phyloP scores from a whole-genome alignment of 768 basidiomycete genomes.

The Boletus huronensis region DNA sequence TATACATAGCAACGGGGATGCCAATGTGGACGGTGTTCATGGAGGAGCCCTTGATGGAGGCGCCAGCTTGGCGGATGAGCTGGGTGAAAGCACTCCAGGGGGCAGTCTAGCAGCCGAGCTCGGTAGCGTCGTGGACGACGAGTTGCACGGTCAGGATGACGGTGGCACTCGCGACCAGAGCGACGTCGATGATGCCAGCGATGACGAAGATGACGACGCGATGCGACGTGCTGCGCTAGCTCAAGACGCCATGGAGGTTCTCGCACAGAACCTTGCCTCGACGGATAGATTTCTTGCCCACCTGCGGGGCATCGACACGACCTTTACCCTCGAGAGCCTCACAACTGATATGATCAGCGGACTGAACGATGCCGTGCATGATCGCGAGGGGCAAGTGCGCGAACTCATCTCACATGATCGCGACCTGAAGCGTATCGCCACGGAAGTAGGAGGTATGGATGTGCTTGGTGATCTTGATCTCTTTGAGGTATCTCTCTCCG shows the following conservation, averaged over 20 bases:
- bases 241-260: slow-evolving; percentile 66
- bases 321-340: slow-evolving; percentile 54
- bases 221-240: slow-evolving; percentile 21
- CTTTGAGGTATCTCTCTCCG: slow-evolving; percentile 41
- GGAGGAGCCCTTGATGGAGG: slow-evolving; percentile 25
- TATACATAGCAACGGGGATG: slow-evolving; percentile 26
- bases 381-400: slow-evolving; percentile 79
- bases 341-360: slow-evolving; percentile 75
- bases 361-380: slow-evolving; percentile 69
- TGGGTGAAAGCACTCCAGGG: slow-evolving; percentile 24
- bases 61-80: slow-evolving; percentile 44
- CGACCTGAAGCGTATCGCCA: slow-evolving; percentile 72
- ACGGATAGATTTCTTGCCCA: slow-evolving; percentile 76
- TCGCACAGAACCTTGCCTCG: slow-evolving; percentile 69
- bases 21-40: slow-evolving; percentile 29
- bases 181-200: slow-evolving; percentile 11
- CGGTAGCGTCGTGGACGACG: slow-evolving; percentile 20
- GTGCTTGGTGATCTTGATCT: slow-evolving; percentile 67
- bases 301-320: slow-evolving; percentile 62
- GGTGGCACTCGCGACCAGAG: slow-evolving; percentile 11
- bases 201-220: slow-evolving; percentile 31
- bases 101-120: slow-evolving; percentile 25
- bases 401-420: slow-evolving; percentile 75
- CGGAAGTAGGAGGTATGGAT: slow-evolving; percentile 74
- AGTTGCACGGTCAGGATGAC: slow-evolving; percentile 10